A percentile compares a stretch with the other conserved stretches of the same genome.
Evolutionary conservation across 2,329 filamentous ascomycete genomes (phyloP).

Genomic region (Pseudogymnoascus sp.): DNA sequence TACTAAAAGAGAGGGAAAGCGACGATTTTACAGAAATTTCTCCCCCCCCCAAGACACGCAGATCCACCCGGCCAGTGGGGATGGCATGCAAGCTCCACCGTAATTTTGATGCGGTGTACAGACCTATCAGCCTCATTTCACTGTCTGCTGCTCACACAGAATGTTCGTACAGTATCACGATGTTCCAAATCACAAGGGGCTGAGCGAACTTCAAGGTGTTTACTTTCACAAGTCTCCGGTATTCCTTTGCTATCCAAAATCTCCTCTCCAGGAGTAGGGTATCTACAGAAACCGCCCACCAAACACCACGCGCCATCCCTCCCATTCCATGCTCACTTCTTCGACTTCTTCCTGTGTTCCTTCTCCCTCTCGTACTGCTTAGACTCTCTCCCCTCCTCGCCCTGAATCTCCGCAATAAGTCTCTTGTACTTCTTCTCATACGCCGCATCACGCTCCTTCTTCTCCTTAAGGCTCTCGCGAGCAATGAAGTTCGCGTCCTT

Average conservation of each 20-base stretch:
- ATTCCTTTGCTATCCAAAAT: conserved; percentile 1
- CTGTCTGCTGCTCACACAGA: background rate
- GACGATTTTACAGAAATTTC: conserved; percentile 2
- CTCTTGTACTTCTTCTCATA: conserved; percentile 96
- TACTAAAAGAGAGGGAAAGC: background rate
- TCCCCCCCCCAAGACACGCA: background rate
- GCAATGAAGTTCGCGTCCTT: conserved; percentile 95
- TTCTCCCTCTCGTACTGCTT: conserved; percentile 89
- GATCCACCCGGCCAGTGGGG: background rate
- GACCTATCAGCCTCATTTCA: background rate
- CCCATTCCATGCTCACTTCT: conserved; percentile 29
- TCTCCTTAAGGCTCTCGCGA: conserved; percentile 78
- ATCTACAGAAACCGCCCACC: conserved; percentile 4
- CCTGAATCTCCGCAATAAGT: conserved; percentile 89
- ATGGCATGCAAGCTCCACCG: background rate
- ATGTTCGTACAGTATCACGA: background rate
- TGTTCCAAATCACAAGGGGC: background rate
- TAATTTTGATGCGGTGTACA: background rate
- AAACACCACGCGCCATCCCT: background rate
- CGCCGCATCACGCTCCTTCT: conserved; percentile 85
- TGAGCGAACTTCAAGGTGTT: background rate
- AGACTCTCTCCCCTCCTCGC: conserved; percentile 75
- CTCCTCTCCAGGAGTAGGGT: conserved; percentile 1
- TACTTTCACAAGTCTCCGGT: background rate
- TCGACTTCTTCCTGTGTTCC: conserved; percentile 59